These are phyloP conservation scores for Backusella tuberculispora DNA, from an alignment of 192 early-diverging fungal genomes.

Conservation along the genomic window DNA sequence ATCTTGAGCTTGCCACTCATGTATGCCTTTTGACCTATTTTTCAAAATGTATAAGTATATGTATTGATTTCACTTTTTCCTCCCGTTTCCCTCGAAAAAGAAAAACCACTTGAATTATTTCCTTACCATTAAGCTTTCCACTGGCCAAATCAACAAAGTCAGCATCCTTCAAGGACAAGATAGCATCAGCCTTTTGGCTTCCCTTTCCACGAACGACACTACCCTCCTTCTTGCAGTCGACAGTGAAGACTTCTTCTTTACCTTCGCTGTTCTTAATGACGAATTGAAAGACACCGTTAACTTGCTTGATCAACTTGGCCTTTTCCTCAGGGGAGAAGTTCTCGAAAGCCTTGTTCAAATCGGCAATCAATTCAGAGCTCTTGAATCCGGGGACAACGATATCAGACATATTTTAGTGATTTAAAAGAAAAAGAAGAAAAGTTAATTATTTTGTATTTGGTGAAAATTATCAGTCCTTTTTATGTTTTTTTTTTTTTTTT, in stretches of 20 bases:
- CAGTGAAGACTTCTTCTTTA: slow-evolving; percentile 75
- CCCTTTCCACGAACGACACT: slow-evolving; percentile 60
- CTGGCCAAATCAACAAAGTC: slow-evolving; percentile 84
- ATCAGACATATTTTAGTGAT: slow-evolving; percentile 37
- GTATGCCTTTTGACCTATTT: slow-evolving; percentile 81
- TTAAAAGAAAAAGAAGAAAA: not conserved
- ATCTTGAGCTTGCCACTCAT: slow-evolving; percentile 92
- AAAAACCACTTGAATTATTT: not conserved
- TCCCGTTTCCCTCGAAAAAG: too few relatives aligned
- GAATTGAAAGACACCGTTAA: slow-evolving; percentile 91
- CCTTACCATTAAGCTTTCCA: slow-evolving; percentile 84
- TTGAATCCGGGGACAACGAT: slow-evolving; percentile 67
- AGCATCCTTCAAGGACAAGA: slow-evolving; percentile 70
- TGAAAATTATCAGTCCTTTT: not conserved
- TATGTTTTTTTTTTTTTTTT: slow-evolving; percentile 1
- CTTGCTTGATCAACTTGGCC: slow-evolving; percentile 59
- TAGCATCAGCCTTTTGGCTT: slow-evolving; percentile 72
- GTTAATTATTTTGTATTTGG: not conserved
- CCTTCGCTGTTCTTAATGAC: slow-evolving; percentile 77
- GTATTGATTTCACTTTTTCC: not conserved
- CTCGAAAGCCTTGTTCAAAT: slow-evolving; percentile 63
- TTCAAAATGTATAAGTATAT: not conserved
- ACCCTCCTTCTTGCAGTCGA: slow-evolving; percentile 85
- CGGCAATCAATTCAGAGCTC: slow-evolving; percentile 73
- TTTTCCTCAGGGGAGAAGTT: slow-evolving; percentile 64